These are phyloP conservation scores for Baorangia bicolor DNA, from an alignment of 768 basidiomycete genomes.

Conservation along the genomic window DNA sequence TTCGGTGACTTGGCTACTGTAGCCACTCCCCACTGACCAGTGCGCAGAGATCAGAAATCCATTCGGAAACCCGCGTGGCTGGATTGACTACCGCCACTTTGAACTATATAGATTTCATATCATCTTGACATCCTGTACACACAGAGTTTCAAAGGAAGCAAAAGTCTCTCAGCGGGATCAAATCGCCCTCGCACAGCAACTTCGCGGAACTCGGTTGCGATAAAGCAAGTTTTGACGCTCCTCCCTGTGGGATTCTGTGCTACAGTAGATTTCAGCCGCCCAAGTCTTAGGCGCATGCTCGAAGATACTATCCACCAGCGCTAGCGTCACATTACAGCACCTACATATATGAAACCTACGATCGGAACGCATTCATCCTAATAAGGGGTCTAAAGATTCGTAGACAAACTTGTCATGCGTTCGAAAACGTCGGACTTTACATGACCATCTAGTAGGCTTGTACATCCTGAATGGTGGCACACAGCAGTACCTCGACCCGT, in stretches of 20 bases:
- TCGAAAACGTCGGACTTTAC: background rate
- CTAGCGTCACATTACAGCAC: conserved; percentile 2
- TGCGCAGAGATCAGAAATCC: background rate
- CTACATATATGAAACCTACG: background rate
- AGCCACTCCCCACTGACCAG: background rate
- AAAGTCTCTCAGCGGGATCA: no score
- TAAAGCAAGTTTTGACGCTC: background rate
- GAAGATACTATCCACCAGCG: background rate
- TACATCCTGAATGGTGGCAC: background rate
- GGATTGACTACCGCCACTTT: background rate
- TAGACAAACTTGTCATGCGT: background rate
- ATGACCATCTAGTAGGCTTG: conserved; percentile 5
- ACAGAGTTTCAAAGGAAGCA: background rate
- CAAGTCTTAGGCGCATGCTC: background rate
- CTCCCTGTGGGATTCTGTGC: background rate
- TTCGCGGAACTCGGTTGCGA: background rate
- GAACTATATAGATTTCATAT: background rate
- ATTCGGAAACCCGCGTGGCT: background rate
- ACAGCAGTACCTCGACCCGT: background rate
- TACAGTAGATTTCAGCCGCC: background rate
- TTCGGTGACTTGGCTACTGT: background rate
- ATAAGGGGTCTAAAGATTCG: background rate
- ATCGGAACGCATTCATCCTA: background rate
- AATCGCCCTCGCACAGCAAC: background rate
- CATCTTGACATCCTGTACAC: conserved; percentile 5